Base-by-base conservation (phyloP, 2,329 filamentous ascomycete genomes). In the Penicillium frequentans region DNA sequence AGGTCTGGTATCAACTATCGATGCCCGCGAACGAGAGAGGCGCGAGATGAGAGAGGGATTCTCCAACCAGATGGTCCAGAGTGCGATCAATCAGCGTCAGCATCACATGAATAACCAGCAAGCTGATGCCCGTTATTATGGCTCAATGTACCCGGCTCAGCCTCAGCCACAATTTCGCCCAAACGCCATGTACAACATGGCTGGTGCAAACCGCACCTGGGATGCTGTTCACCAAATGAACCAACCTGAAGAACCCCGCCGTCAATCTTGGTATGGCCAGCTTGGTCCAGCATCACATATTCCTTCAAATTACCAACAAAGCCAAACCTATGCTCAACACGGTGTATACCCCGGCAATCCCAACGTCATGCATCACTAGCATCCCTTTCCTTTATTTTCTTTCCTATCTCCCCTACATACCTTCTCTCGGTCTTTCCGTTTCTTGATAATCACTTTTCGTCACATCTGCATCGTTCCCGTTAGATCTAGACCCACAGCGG, bases 1-100 rank as follows among this genome's bases (percentile, higher is more conserved):
- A 23, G 88, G 89, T 0, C 79, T 96, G 1, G 86, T 96, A 7
- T 90, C 89, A 1, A 88, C 90, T 14, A 93, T 96, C 54, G 89
- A 91, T 59, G 84, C 86, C 2, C 85, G 92, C 14, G 90, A 97
- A 72, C 86, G 87, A 11, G 91, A 96, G 68, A 91, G 86, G 69
- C 81, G 85, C 61, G 84, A 88, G 52, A 85, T 89, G 74, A 90
- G 84, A 66, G 83, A 89, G 56, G 88, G 88, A 0, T 76, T 87
- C 58, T 86, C 88, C 57, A 88, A 86, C 45, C 86, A 88, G 56
- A 85, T 87, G 57, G 88, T 91, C 8, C 87, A 91, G 62, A 83
- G 90, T 58, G 90, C 88, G 0, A 90, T 92, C 67, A 81, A 82
- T 45, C 86, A 89, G 70, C 81, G 86, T 67, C 83, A 86, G 53